Conservation (phyloP, 208 protist genomes). For the Acanthamoeba castellanii region DNA sequence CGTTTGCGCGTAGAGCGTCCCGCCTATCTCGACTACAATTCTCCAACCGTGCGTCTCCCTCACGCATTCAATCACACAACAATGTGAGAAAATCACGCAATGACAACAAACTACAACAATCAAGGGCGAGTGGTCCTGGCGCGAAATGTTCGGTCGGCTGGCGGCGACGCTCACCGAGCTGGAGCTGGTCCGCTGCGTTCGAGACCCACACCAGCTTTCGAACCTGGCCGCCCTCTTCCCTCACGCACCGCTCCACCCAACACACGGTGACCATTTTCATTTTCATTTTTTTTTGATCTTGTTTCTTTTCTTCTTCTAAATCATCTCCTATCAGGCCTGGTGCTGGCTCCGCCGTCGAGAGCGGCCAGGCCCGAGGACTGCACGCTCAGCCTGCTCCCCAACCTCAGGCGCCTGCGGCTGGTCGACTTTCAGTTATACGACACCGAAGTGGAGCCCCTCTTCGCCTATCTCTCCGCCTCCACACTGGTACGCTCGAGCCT, state of each 20-base stretch:
- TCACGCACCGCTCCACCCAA: too few species aligned
- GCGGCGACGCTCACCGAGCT: background rate
- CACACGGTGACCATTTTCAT: too few species aligned
- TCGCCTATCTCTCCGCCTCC: background rate
- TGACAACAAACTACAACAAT: too few species aligned
- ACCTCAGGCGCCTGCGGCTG: background rate
- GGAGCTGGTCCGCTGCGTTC: background rate
- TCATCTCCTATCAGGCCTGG: background rate
- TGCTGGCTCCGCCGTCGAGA: too few species aligned
- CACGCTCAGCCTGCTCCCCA: background rate
- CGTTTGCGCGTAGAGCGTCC: background rate
- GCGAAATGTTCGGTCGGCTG: background rate
- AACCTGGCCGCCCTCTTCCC: too few species aligned
- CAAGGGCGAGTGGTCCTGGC: too few species aligned
- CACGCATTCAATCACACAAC: too few species aligned
- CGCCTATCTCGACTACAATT: too few species aligned
- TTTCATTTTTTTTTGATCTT: too few species aligned
- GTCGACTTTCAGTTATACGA: background rate
- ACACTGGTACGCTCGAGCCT: background rate
- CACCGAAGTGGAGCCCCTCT: background rate
- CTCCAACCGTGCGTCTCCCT: background rate
- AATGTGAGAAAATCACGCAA: too few species aligned
- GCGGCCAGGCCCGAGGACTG: background rate
- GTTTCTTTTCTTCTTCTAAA: too few species aligned
- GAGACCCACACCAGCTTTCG: too few species aligned